Base-by-base conservation (phyloP, 2,329 filamentous ascomycete genomes). In the Pyricularia sp. region DNA sequence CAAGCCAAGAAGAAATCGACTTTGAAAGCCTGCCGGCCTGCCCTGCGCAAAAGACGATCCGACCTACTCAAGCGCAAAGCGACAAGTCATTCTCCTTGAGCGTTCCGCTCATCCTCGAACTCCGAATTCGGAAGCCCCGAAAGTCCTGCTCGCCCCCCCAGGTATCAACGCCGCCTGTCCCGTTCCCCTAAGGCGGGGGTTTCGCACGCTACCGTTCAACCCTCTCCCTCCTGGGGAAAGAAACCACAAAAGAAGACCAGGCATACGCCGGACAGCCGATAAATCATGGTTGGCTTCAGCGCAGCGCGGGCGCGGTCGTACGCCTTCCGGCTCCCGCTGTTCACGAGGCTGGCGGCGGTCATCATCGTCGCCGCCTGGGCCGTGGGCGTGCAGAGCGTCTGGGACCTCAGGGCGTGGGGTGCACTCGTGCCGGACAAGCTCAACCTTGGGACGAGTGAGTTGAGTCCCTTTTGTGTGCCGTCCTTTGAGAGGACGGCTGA, bases 251-350 rank as follows among this genome's bases (percentile, higher is more conserved):
- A n/a, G 6, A n/a, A 55, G 42, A n/a, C 14, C 17, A 33, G 9
- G 17, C 42, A n/a, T n/a, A 65, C 17, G 14, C 17, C 64, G 10
- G n/a, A 4, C 17, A 28, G 28, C 11, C 26, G 28, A 33, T 4
- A 55, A 55, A 11, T n/a, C 50, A 71, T 78, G 76, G 84, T 76
- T 73, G 84, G 74, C 69, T 90, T 96, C 79, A 94, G 89, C 79
- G 87, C 90, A 36, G 79, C 85, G 71, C 88, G 92, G 73, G 85
- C 93, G 74, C 90, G 92, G 72, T 92, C 92, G 10, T 97, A 97
- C 78, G 76, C 97, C 72, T 83, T 92, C 70, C 90, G 93, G 66
- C 84, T 98, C n/a, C 94, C 95, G 50, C 83, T 98, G 1, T 93
- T 95, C 77, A 97, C 95, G 30, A 88, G 94, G 67, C 78, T 85